Base-by-base conservation (phyloP, 1,139 yeast genomes). In the Pneumocystis sp. region DNA sequence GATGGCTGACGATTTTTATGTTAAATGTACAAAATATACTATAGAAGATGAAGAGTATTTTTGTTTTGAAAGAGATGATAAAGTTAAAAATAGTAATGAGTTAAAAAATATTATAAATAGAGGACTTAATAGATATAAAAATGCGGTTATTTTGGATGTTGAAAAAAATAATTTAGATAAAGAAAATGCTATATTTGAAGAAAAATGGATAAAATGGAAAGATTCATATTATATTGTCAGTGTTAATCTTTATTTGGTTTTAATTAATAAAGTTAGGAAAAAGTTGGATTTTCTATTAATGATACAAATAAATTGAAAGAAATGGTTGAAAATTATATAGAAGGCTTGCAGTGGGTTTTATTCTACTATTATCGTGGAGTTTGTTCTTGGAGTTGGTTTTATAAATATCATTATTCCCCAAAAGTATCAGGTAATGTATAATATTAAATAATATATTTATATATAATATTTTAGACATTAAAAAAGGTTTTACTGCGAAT, bases 331-430 rank as follows among this genome's bases (percentile, higher is more conserved):
- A 91, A 89, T 74, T 91, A 90, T 73, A 80, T 91, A 62, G 96
- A 91, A 76, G 97, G 97, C 71, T 80, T 91, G 69, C 97, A 91
- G 76, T 91, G 97, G 97, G 97, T 91, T 19, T 79, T 91, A 75
- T 86, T 82, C 73, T 91, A 91, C 76, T 91, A 91, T 75, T 91
- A 89, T 73, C 82, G 83, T 71, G 97, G 97, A 34, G 86, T 89
- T 73, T 88, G 88, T 62, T 89, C 97, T 1, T 91, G 97, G 97
- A 86, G 89, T 66, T 91, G 97, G 97, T 91, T 83, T 74, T 91
- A 82, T 74, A 83, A 80, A 70, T 89, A 88, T 75, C 96, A 91
- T 75, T 91, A 91, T 75, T 83, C 97, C 15, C 97, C 97, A 65
- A 83, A 96, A 77, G 89, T 91, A 69, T 88, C 96, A 3, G 68